Percentiles rank a stretch among this genome's conserved stretches.
Evolutionary conservation across 257 asterid genomes (phyloP).

Genomic region (Ehretia macrophylla): DNA sequence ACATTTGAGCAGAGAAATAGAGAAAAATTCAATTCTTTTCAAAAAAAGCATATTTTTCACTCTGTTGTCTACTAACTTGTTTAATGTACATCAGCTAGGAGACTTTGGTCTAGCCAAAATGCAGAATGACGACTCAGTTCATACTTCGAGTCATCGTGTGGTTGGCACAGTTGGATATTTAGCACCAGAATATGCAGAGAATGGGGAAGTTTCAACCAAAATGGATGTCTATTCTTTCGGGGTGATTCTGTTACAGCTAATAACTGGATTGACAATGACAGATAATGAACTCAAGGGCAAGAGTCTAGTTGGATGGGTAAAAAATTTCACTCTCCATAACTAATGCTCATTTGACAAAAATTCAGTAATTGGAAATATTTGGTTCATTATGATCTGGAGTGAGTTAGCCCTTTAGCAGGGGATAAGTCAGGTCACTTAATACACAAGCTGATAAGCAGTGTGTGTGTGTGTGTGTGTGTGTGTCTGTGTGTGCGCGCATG

Average conservation of each 20-base stretch:
- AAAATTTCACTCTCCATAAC: background rate
- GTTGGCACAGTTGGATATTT: constrained; percentile 74
- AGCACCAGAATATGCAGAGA: constrained; percentile 78
- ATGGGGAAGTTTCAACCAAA: constrained; percentile 60
- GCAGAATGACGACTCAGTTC: constrained; percentile 32
- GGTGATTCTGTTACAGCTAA: constrained; percentile 59
- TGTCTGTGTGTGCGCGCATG: too few relatives aligned
- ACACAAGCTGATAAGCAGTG: background rate
- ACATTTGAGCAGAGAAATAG: too few relatives aligned
- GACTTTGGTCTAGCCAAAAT: constrained; percentile 78
- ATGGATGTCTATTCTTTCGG: constrained; percentile 78
- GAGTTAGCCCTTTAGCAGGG: too few relatives aligned
- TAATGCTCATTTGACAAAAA: too few relatives aligned
- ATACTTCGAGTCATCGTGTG: constrained; percentile 31
- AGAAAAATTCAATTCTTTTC: background rate
- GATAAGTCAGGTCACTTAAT: background rate
- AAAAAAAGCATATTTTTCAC: background rate
- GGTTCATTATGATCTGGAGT: background rate
- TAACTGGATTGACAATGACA: constrained; percentile 52
- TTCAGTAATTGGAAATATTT: background rate
- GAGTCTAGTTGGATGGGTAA: constrained; percentile 76
- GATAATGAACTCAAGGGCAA: constrained; percentile 48
- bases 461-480: too few relatives aligned
- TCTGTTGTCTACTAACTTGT: background rate
- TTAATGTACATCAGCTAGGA: constrained; percentile 38